phyloP scores from a whole-genome alignment of 768 basidiomycete species.

The Suillus americanus region DNA sequence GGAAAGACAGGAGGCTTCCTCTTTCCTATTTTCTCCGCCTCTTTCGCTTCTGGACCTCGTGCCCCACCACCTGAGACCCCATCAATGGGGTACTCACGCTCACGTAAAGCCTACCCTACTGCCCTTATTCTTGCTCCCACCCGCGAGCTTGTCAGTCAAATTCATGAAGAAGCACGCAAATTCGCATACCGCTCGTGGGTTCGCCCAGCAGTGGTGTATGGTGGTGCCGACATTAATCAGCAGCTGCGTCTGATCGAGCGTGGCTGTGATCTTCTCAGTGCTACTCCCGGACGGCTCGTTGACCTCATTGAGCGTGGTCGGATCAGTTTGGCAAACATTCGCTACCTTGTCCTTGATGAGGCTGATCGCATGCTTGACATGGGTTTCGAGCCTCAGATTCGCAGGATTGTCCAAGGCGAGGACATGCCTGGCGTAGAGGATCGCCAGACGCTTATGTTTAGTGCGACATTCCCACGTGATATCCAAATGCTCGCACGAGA shows the following conservation, averaged over 20 bases:
- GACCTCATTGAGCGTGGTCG: constrained; percentile 98
- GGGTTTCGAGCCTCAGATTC: constrained; percentile 99
- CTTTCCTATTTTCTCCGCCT: constrained; percentile 96
- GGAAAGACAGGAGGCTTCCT: constrained; percentile 99
- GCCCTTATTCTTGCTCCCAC: constrained; percentile 98
- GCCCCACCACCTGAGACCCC: constrained; percentile 57
- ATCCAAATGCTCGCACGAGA: constrained; percentile 96
- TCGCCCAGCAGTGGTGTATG: constrained; percentile 97
- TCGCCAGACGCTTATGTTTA: constrained; percentile 99
- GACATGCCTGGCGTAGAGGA: constrained; percentile 95
- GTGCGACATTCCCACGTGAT: constrained; percentile 98
- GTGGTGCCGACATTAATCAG: constrained; percentile 96
- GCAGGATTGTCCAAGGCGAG: constrained; percentile 95
- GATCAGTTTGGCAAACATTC: constrained; percentile 94
- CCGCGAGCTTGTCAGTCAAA: constrained; percentile 97
- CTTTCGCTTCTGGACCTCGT: constrained; percentile 81
- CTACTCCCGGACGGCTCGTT: constrained; percentile 96
- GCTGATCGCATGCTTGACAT: constrained; percentile 99
- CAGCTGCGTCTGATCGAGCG: constrained; percentile 94
- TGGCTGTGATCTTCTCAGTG: constrained; percentile 95
- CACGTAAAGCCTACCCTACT: constrained; percentile 92
- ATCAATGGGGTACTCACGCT: constrained; percentile 54
- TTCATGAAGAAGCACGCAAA: constrained; percentile 98
- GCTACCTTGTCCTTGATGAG: constrained; percentile 97
- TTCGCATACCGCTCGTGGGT: constrained; percentile 99